Base-by-base conservation (phyloP, 176 grass and related monocot species). In the Raddia guianensis region DNA sequence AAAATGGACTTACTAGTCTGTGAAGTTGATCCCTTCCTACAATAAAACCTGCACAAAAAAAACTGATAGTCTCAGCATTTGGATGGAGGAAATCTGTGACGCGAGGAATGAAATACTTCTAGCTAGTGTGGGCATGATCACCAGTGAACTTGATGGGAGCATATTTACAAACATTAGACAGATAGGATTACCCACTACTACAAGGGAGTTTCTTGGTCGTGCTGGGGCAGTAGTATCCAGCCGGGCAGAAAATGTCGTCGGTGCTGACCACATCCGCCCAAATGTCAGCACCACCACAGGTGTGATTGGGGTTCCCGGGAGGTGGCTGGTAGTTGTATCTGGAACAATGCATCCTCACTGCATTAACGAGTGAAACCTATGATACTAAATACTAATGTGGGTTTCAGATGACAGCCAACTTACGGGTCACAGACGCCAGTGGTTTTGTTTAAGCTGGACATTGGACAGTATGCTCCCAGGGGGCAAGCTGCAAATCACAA, bases 151-250 rank as follows among this genome's bases (percentile, higher is more conserved):
- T 70, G 1, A 60, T 49, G 78, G 49, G 1, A 75, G 9, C n/a
- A 66, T 19, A 65, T 74, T 15, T 55, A 82, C 80, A 73, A 89
- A 78, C 68, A 83, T 52, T 66, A 87, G 68, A 89, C 48, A 89
- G 85, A 92, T 79, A 85, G 85, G 82, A 95, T 92, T 98, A 98
- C 92, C 96, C 96, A 93, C 92, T 93, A 91, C 96, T 91, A 88
- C 96, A 98, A 93, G 88, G 79, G 71, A 95, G 82, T 70, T 95
- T 98, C 79, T 90, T 63, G 75, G 78, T 98, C 7, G 88, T 98
- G 85, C 88, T 98, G 5, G 96, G 96, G 72, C 96, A 98, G 75
- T 98, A 95, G 83, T 77, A 98, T 79, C 96, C 96, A 40, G 92
- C 67, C 2, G 96, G 96, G 68, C 96, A 95, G 86, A 98, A 98